Conservation (phyloP, 768 basidiomycete species). For the Trametes elegans region DNA sequence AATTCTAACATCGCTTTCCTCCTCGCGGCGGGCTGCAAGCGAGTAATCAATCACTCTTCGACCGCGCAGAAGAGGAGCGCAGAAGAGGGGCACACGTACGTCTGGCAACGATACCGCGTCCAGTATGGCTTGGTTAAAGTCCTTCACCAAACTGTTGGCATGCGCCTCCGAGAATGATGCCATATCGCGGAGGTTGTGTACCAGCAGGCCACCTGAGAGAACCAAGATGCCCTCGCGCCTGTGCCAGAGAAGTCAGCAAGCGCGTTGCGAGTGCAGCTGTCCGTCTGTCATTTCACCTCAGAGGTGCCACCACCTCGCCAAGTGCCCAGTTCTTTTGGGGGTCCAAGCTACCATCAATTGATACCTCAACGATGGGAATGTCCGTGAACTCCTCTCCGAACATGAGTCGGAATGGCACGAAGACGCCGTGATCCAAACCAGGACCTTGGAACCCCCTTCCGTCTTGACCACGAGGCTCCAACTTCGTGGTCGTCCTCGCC, state of each 20-base stretch:
- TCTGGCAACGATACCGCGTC: constrained; percentile 49
- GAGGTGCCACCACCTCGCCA: constrained; percentile 56
- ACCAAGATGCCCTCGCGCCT: constrained; percentile 67
- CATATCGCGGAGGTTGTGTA: constrained; percentile 64
- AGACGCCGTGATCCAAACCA: constrained; percentile 78
- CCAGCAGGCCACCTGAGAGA: constrained; percentile 66
- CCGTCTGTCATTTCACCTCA: constrained; percentile 44
- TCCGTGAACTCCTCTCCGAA: constrained; percentile 62
- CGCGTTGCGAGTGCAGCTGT: neutral
- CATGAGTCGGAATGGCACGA: constrained; percentile 77
- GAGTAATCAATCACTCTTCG: neutral
- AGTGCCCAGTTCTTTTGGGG: constrained; percentile 64
- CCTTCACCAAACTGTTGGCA: constrained; percentile 47
- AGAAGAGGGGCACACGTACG: constrained; percentile 36
- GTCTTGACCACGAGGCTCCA: constrained; percentile 60
- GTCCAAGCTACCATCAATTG: constrained; percentile 58
- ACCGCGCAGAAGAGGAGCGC: neutral
- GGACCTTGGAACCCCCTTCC: constrained; percentile 63
- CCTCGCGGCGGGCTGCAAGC: constrained; percentile 44
- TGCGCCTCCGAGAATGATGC: constrained; percentile 47
- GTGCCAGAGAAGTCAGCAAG: constrained; percentile 13
- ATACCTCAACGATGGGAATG: constrained; percentile 70
- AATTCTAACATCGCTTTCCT: constrained; percentile 56
- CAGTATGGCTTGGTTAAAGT: constrained; percentile 59
- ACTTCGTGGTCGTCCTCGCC: constrained; percentile 46